Base-by-base conservation (phyloP, 768 basidiomycete genomes). In the Dendrothele bispora region DNA sequence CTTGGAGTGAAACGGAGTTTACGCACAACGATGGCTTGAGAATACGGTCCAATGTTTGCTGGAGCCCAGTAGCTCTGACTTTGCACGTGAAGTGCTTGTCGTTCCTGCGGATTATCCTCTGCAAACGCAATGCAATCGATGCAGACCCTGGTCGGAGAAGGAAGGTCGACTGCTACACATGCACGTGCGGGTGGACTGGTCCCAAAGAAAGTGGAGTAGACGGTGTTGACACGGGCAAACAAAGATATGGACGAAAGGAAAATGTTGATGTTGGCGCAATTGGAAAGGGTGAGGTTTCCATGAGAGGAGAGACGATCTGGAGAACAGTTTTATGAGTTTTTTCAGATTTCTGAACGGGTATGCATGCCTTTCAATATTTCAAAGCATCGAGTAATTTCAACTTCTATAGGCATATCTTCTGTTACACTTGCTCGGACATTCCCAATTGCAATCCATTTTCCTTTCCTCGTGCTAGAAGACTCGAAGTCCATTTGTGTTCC, bases 41-140 rank as follows among this genome's bases (percentile, higher is more conserved):
- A 97, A 65, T 99, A 99, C 4, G 97, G 97, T 0, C 97, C 97
- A 46, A 99, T 98, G 63, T 98, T 99, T 8, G 97, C 97, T 11
- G 97, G 94, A 22, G 95, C 97, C 97, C 97, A 99, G 61, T 98
- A 98, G 65, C 95, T 98, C 52, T 98, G 60, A 7, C 94, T 79
- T 66, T 98, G 97, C 2, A 99, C 97, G 61, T 99, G 97, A 37
- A 98, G 73, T 0, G 91, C 86, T 46, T 80, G 80, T 36, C 95
- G 72, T 46, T 82, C 75, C 7, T 15, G 21, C 5, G 59, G 39
- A 17, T 48, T 59, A 7, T 48, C 54, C 58, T 77, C 75, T 4
- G 67, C 61, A 61, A 77, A 88, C n/a, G 91, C 91, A n/a, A 89
- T 67, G 53, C 86, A 90, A 51, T 98, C 95, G 20, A 99, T 63